phyloP scores from a whole-genome alignment of 106 monocot genomes.

The Ottelia alismoides region DNA sequence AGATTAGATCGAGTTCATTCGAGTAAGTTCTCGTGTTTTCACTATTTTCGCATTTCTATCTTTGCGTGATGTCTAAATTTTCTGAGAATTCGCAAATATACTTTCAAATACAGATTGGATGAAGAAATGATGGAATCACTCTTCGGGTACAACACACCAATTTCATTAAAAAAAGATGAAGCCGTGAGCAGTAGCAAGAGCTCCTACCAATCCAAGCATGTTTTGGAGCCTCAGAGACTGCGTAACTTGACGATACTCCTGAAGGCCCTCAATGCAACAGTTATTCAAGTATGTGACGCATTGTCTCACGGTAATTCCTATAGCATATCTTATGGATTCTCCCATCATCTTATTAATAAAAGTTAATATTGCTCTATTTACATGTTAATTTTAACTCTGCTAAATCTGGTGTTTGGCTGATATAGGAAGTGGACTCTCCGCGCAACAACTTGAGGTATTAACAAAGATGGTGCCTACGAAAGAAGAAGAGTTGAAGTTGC shows the following conservation, averaged over 20 bases:
- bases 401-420: neutral
- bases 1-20: constrained; percentile 58
- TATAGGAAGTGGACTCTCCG: constrained; percentile 44
- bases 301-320: constrained; percentile 43
- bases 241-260: constrained; percentile 64
- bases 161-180: constrained; percentile 33
- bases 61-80: no score
- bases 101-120: constrained; percentile 63
- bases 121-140: constrained; percentile 65
- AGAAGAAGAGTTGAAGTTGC: constrained; percentile 59
- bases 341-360: no score
- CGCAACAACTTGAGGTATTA: constrained; percentile 53
- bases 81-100: no score
- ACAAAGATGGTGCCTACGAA: constrained; percentile 59
- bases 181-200: constrained; percentile 23
- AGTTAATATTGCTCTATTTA: no score
- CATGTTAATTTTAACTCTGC: no score
- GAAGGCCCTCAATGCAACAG: constrained; percentile 52
- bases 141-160: constrained; percentile 39
- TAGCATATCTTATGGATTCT: no score
- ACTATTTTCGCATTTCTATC: no score
- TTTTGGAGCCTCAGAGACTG: constrained; percentile 55
- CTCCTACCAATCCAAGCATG: constrained; percentile 27
- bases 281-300: constrained; percentile 34
- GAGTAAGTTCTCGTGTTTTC: no score